phyloP scores from a whole-genome alignment of 2,329 filamentous ascomycete genomes.

The Curvularia eragrostidis region DNA sequence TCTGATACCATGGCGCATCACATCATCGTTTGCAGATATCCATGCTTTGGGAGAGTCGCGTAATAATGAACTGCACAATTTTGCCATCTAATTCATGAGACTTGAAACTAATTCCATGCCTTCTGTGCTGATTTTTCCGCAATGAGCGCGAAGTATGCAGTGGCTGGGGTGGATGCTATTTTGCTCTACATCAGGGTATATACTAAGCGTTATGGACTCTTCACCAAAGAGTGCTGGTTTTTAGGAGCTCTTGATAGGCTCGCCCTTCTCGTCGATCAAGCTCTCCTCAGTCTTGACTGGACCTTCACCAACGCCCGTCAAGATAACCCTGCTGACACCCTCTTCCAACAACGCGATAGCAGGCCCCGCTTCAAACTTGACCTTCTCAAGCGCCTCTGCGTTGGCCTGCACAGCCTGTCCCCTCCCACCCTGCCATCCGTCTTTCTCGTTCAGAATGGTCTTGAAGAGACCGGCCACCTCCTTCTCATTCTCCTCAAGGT shows the following conservation, averaged over 20 bases:
- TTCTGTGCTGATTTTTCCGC: neutral
- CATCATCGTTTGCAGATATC: slow-evolving; percentile 6
- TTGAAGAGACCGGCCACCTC: slow-evolving; percentile 81
- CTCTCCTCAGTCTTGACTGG: slow-evolving; percentile 80
- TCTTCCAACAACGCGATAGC: slow-evolving; percentile 64
- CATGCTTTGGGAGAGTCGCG: neutral
- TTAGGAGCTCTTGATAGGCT: slow-evolving; percentile 33
- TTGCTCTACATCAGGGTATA: slow-evolving; percentile 13
- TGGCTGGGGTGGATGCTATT: neutral
- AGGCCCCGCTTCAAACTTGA: slow-evolving; percentile 57
- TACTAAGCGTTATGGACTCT: neutral
- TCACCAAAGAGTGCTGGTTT: slow-evolving; percentile 8
- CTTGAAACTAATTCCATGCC: neutral
- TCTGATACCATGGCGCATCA: slow-evolving; percentile 21
- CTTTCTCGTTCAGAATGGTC: slow-evolving; percentile 65
- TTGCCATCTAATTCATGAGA: neutral
- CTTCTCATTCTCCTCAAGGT: slow-evolving; percentile 77
- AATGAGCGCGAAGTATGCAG: neutral
- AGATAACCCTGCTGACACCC: slow-evolving; percentile 86
- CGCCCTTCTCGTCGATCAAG: slow-evolving; percentile 69
- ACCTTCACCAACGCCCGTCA: slow-evolving; percentile 90
- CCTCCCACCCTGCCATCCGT: slow-evolving; percentile 71
- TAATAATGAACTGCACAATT: slow-evolving; percentile 1
- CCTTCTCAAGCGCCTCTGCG: slow-evolving; percentile 65
- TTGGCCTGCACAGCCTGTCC: slow-evolving; percentile 60